Conservation (phyloP, 2,329 filamentous ascomycete genomes). For the Mollisia scopiformis region DNA sequence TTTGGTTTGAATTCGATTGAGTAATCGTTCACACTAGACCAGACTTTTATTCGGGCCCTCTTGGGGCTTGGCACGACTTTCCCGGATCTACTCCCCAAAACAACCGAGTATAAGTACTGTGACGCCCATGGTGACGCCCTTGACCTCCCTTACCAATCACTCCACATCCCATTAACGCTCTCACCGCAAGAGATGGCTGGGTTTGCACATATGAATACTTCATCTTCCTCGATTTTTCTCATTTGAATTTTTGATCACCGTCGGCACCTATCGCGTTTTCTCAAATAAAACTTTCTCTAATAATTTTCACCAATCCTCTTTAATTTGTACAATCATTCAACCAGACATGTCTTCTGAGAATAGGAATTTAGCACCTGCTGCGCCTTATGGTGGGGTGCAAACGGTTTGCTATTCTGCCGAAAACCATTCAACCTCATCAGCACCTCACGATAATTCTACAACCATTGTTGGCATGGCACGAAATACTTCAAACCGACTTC, state of each 20-base stretch:
- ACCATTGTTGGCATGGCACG: neutral
- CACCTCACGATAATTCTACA: neutral
- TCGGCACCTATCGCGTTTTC: neutral
- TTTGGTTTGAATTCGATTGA: neutral
- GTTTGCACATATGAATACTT: neutral
- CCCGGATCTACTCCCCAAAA: neutral
- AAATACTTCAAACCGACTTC: neutral
- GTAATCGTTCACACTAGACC: constrained; percentile 6
- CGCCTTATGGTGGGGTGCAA: neutral
- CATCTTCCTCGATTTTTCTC: neutral
- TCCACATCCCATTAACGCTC: neutral
- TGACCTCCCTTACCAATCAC: constrained; percentile 11
- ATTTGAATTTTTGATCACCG: neutral
- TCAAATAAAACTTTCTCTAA: neutral
- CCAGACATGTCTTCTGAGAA: neutral
- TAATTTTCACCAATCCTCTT: neutral
- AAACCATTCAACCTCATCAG: neutral
- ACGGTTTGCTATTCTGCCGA: neutral
- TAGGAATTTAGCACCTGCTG: neutral
- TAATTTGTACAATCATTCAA: neutral
- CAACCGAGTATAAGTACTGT: constrained; percentile 14
- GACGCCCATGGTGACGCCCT: constrained; percentile 16
- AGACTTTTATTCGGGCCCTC: neutral
- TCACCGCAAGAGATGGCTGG: constrained; percentile 7
- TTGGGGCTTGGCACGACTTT: neutral